These are phyloP conservation scores for Moricandia arvensis DNA, from an alignment of 345 rosid genomes.

Conservation along the genomic window DNA sequence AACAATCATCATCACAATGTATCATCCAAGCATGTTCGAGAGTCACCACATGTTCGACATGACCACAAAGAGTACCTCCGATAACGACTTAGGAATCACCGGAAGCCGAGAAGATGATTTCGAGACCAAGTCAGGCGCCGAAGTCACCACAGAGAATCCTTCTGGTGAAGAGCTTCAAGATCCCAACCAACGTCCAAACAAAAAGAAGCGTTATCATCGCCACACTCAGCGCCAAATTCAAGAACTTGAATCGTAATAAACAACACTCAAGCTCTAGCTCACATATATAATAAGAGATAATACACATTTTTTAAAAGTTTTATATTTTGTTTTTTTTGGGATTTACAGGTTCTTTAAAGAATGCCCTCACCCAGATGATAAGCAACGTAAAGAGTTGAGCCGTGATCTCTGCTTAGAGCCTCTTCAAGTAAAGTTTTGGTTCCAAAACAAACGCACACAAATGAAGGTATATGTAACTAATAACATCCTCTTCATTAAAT, in stretches of 20 bases:
- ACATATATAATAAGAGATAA: background rate
- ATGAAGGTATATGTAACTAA: conserved; percentile 61
- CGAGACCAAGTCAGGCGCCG: conserved; percentile 78
- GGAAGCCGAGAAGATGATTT: conserved; percentile 70
- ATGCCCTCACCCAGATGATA: conserved; percentile 96
- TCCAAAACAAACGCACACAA: conserved; percentile 98
- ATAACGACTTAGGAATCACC: conserved; percentile 52
- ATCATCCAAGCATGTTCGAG: conserved; percentile 78
- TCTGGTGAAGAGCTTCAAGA: conserved; percentile 72
- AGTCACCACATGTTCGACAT: conserved; percentile 69
- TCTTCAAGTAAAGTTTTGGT: conserved; percentile 95
- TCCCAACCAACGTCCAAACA: conserved; percentile 64
- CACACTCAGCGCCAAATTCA: conserved; percentile 97
- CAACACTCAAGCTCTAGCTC: background rate
- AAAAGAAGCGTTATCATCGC: conserved; percentile 88
- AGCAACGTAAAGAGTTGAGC: conserved; percentile 90
- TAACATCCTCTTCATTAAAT: background rate
- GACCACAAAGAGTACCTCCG: conserved; percentile 55
- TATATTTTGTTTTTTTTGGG: background rate
- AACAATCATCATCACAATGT: conserved; percentile 45
- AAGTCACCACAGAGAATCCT: conserved; percentile 53
- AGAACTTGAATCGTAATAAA: conserved; percentile 82
- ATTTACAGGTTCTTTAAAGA: conserved; percentile 78
- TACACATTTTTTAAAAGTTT: background rate
- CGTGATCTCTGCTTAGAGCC: conserved; percentile 77